phyloP scores from a whole-genome alignment of 2,329 filamentous ascomycete species.

The Penicillium nordicum region DNA sequence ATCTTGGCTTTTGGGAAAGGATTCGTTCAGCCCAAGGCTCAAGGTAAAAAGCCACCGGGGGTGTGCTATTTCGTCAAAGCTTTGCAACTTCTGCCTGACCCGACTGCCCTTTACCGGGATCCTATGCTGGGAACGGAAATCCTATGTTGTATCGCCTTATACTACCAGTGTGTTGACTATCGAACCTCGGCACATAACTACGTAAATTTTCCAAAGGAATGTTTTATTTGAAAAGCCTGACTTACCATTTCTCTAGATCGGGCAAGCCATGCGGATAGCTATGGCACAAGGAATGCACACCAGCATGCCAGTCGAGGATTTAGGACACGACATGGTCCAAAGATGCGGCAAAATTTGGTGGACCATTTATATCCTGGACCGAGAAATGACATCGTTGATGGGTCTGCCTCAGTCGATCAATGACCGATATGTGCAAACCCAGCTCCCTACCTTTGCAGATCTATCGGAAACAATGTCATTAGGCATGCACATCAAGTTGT shows the following conservation, averaged over 20 bases:
- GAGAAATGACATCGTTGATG: constrained; percentile 54
- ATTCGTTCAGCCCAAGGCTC: constrained; percentile 43
- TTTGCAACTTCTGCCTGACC: constrained; percentile 44
- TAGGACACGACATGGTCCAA: constrained; percentile 47
- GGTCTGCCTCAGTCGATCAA: constrained; percentile 51
- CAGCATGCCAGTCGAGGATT: constrained; percentile 48
- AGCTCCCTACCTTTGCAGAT: constrained; percentile 44
- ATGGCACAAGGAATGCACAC: constrained; percentile 53
- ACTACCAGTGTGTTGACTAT: constrained; percentile 51
- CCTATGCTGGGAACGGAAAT: constrained; percentile 49
- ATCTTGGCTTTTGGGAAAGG: constrained; percentile 56
- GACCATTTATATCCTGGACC: constrained; percentile 55
- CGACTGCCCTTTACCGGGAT: constrained; percentile 40
- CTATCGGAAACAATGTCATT: constrained; percentile 41
- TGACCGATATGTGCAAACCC: constrained; percentile 52
- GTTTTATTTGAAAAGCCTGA: constrained; percentile 44
- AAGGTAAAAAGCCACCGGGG: constrained; percentile 43
- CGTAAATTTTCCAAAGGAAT: constrained; percentile 45
- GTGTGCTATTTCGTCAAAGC: constrained; percentile 47
- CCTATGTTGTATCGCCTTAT: constrained; percentile 50
- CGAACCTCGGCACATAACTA: constrained; percentile 50
- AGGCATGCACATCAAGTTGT: constrained; percentile 48
- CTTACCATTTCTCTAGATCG: constrained; percentile 43
- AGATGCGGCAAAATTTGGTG: constrained; percentile 54
- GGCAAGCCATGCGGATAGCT: constrained; percentile 54